These are phyloP conservation scores for Brassica hybrid DNA, from an alignment of 441 rosid genomes.

Conservation along the genomic window DNA sequence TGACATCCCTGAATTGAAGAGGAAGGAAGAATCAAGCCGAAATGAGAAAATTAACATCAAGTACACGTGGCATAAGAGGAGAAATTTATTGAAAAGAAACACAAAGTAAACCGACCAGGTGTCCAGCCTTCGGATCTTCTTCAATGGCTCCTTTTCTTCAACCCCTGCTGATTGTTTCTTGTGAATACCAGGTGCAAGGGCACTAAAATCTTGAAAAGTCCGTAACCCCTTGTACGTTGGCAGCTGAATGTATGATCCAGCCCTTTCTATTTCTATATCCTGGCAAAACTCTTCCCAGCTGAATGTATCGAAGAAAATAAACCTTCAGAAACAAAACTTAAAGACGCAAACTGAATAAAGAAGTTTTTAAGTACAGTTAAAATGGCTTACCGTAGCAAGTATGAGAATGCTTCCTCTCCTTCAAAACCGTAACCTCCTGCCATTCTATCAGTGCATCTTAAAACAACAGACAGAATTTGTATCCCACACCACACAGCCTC, in stretches of 20 bases:
- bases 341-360: constrained; percentile 7
- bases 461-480: constrained; percentile 61
- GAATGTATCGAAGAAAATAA: constrained; percentile 39
- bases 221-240: constrained; percentile 41
- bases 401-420: constrained; percentile 63
- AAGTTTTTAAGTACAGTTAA: constrained; percentile 18
- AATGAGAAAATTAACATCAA: constrained; percentile 28
- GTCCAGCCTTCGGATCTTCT: constrained; percentile 50
- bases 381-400: constrained; percentile 76
- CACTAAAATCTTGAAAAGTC: constrained; percentile 44
- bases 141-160: constrained; percentile 52
- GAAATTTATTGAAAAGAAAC: constrained; percentile 29
- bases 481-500: constrained; percentile 81
- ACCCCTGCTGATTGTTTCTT: constrained; percentile 44
- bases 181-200: constrained; percentile 47
- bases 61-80: constrained; percentile 10
- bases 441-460: constrained; percentile 64
- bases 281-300: constrained; percentile 93
- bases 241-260: constrained; percentile 61
- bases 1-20: constrained; percentile 61
- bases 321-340: constrained; percentile 28
- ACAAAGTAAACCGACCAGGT: constrained; percentile 50
- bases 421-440: constrained; percentile 55
- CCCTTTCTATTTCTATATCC: constrained; percentile 83
- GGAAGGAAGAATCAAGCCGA: constrained; percentile 27